Evolutionary conservation across 352 stramenopile species (phyloP), one percentile per base, ranked within the genome.

Genomic region (Pythium coloratum): DNA sequence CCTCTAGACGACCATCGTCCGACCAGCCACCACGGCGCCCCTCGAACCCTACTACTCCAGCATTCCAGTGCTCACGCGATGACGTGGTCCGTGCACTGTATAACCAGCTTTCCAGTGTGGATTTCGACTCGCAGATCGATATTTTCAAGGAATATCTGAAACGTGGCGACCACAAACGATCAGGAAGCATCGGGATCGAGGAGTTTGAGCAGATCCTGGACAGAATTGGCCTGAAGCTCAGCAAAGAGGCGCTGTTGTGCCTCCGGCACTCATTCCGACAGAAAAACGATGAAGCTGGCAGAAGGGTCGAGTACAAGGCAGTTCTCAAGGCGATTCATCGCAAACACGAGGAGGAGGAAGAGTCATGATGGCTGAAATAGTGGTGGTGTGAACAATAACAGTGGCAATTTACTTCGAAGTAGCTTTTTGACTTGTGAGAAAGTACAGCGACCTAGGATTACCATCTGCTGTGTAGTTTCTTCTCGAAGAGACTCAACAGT

Each of bases 91-190:
- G 69, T 1, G 80, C 76, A 16, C 60, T 92, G n/a, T 81, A 87
- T 46, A 80, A 82, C 47, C 84, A 89, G 28, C 76, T 92, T 40
- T 91, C 80, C 0, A 88, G 81, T 0, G 71, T 92, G 5, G 82
- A 92, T 33, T 92, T 91, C 50, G 62, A 74, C 13, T 82, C 82
- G 4, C 84, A 92, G 66, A 59, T 90, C 7, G 78, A 86, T 1
- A 86, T 91, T 7, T 70, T 90, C 9, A 64, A 80, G n/a, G 84
- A 90, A 34, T 82, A 91, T 62, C 55, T 90, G 44, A 67, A 63
- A 18, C 47, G 62, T 2, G 76, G 80, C 33, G 75, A 88, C 49
- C 20, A 44, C 28, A 60, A 58, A 1, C 62, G 66, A 42, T 72
- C 70, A 24, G 78, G 73, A 0, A 54, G 47, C 9, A 80, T 91